phyloP scores from a whole-genome alignment of 2,329 filamentous ascomycete species.

The Chaetoscypha palmicola region DNA sequence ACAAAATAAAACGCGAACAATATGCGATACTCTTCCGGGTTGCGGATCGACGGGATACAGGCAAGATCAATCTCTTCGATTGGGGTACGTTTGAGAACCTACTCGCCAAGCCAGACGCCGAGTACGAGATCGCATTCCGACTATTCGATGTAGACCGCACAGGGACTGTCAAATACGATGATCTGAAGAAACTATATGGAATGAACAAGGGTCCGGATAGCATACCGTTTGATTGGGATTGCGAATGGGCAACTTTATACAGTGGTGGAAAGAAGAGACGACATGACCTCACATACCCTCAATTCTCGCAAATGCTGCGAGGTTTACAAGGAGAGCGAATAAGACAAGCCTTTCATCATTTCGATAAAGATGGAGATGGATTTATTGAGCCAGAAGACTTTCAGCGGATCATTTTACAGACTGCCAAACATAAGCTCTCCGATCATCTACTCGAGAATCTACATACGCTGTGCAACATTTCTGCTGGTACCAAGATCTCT shows the following conservation, averaged over 20 bases:
- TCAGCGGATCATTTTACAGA: slow-evolving; percentile 92
- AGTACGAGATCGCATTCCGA: slow-evolving; percentile 98
- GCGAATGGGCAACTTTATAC: slow-evolving; percentile 93
- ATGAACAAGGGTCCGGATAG: slow-evolving; percentile 77
- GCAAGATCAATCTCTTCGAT: slow-evolving; percentile 72
- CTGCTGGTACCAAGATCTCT: slow-evolving; percentile 83
- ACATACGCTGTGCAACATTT: slow-evolving; percentile 90
- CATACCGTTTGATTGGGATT: slow-evolving; percentile 95
- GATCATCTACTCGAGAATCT: slow-evolving; percentile 91
- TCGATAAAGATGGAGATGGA: slow-evolving; percentile 86
- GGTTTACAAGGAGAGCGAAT: slow-evolving; percentile 94
- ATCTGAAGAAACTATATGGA: slow-evolving; percentile 79
- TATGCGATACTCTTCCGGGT: slow-evolving; percentile 90
- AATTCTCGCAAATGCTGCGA: slow-evolving; percentile 97
- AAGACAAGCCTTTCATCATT: slow-evolving; percentile 85
- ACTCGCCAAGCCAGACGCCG: slow-evolving; percentile 86
- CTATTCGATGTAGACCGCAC: slow-evolving; percentile 84
- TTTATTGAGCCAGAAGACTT: slow-evolving; percentile 96
- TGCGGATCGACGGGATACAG: slow-evolving; percentile 70
- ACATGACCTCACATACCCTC: slow-evolving; percentile 87
- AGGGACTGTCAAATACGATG: slow-evolving; percentile 81
- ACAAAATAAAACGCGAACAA: slow-evolving; percentile 96
- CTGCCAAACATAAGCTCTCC: slow-evolving; percentile 89
- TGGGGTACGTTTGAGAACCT: slow-evolving; percentile 94
- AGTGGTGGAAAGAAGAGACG: slow-evolving; percentile 81